A percentile compares a stretch with the other conserved stretches of the same genome.
Evolutionary conservation across 2,329 filamentous ascomycete genomes (phyloP).

Genomic region (Metarhizium humberi): DNA sequence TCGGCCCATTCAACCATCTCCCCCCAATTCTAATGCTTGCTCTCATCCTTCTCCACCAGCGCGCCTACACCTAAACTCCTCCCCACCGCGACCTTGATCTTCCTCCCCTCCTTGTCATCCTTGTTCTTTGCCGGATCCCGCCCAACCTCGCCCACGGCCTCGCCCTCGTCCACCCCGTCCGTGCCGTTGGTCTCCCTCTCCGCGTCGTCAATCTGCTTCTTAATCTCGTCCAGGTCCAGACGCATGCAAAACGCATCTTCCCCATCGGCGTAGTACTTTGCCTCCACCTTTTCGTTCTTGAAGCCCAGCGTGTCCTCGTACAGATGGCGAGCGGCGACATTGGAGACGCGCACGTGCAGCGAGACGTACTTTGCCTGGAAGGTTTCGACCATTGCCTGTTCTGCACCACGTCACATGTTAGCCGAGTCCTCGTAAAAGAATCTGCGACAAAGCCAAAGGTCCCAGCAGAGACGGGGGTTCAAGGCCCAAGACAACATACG

Average conservation of each 20-base stretch:
- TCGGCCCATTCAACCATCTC: not conserved
- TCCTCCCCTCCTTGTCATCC: constrained; percentile 40
- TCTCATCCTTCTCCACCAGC: constrained; percentile 63
- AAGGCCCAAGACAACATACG: constrained; percentile 47
- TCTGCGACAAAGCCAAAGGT: no score
- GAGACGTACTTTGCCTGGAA: constrained; percentile 89
- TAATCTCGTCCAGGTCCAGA: constrained; percentile 64
- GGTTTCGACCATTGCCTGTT: constrained; percentile 94
- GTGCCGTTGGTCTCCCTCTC: constrained; percentile 30
- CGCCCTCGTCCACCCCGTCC: constrained; percentile 50
- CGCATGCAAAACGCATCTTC: constrained; percentile 95
- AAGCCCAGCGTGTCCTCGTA: constrained; percentile 92
- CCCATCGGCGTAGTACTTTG: constrained; percentile 93
- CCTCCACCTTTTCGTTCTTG: constrained; percentile 74
- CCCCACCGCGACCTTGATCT: constrained; percentile 80
- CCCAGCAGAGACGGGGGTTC: no score
- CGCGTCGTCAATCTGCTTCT: constrained; percentile 28
- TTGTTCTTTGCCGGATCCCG: constrained; percentile 28
- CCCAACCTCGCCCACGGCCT: constrained; percentile 60
- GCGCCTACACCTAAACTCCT: constrained; percentile 69
- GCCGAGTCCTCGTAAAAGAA: no score
- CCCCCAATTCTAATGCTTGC: constrained; percentile 14
- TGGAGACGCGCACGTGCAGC: constrained; percentile 90
- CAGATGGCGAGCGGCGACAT: constrained; percentile 80
- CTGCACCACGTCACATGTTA: constrained; percentile 29